phyloP scores from a whole-genome alignment of 2,329 filamentous ascomycete species.

The Emericellopsis cladophorae region DNA sequence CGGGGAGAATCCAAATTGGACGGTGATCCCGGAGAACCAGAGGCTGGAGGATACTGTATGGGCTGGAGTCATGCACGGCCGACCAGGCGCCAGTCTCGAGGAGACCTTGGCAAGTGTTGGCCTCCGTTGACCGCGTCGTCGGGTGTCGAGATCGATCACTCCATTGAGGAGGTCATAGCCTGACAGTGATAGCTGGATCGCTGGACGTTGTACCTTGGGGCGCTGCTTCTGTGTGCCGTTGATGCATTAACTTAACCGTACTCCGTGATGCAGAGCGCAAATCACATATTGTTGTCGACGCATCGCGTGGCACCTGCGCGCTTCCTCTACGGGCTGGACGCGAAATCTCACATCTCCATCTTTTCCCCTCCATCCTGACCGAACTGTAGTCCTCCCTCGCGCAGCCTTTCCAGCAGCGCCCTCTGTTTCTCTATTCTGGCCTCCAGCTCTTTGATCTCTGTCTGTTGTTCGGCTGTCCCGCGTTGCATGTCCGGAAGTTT shows the following conservation, averaged over 20 bases:
- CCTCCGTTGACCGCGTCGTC: constrained; percentile 12
- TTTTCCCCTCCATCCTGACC: constrained; percentile 14
- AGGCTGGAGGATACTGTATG: constrained; percentile 52
- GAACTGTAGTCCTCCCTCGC: constrained; percentile 32
- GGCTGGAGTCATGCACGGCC: constrained; percentile 54
- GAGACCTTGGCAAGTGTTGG: constrained; percentile 49
- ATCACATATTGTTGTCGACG: too few relatives aligned
- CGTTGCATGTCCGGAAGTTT: constrained; percentile 59
- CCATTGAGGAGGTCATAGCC: too few relatives aligned
- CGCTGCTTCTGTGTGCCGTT: too few relatives aligned
- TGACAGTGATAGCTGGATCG: too few relatives aligned
- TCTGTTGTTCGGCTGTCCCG: constrained; percentile 53
- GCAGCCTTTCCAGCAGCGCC: constrained; percentile 39
- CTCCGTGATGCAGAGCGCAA: too few relatives aligned
- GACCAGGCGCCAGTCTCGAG: constrained; percentile 46
- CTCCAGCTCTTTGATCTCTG: constrained; percentile 57
- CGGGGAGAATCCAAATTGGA: constrained; percentile 83
- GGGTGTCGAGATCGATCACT: background rate
- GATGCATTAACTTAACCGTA: too few relatives aligned
- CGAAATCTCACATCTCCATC: constrained; percentile 25
- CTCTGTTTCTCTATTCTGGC: constrained; percentile 49
- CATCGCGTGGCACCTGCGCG: background rate
- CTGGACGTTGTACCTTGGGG: too few relatives aligned
- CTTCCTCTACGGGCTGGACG: background rate
- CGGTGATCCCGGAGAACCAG: constrained; percentile 46